A percentile compares a stretch with the other conserved stretches of the same genome.
Evolutionary conservation across 169 alveolate genomes (phyloP).

Genomic region (Eimeria brunetti): DNA sequence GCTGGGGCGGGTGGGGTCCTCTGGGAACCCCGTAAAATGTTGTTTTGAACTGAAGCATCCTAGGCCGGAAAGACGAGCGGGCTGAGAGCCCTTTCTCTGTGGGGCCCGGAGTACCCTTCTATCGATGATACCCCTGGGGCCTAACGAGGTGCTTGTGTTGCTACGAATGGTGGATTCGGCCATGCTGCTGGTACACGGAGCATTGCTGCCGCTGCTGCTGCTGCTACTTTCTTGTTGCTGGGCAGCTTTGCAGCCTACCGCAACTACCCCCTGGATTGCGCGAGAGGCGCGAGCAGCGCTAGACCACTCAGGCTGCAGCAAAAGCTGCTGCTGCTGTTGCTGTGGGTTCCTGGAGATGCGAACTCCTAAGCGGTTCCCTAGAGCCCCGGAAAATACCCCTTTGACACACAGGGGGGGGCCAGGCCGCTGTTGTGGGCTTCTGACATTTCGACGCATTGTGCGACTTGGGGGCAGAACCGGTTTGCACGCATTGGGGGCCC

Average conservation of each 20-base stretch:
- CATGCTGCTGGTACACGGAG: neutral
- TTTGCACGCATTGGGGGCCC: constrained; percentile 21
- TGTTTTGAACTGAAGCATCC: constrained; percentile 15
- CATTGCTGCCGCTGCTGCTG: constrained; percentile 4
- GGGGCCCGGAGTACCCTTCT: neutral
- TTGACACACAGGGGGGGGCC: neutral
- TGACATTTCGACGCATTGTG: neutral
- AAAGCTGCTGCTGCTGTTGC: neutral
- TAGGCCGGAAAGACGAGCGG: neutral
- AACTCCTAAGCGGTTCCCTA: neutral
- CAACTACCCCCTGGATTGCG: neutral
- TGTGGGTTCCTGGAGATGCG: neutral
- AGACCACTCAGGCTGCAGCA: neutral
- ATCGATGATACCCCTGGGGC: neutral
- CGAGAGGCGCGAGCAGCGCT: neutral
- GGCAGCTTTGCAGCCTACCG: neutral
- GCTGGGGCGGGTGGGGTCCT: neutral
- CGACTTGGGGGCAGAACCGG: neutral
- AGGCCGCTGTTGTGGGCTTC: constrained; percentile 21
- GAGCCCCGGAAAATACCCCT: constrained; percentile 28
- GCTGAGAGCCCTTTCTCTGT: constrained; percentile 17
- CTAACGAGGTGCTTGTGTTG: neutral
- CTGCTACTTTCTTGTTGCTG: neutral
- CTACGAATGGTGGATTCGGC: neutral
- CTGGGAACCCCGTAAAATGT: neutral